Conservation (phyloP, 2,329 filamentous ascomycete genomes). For the Chlorencoelia australis region DNA sequence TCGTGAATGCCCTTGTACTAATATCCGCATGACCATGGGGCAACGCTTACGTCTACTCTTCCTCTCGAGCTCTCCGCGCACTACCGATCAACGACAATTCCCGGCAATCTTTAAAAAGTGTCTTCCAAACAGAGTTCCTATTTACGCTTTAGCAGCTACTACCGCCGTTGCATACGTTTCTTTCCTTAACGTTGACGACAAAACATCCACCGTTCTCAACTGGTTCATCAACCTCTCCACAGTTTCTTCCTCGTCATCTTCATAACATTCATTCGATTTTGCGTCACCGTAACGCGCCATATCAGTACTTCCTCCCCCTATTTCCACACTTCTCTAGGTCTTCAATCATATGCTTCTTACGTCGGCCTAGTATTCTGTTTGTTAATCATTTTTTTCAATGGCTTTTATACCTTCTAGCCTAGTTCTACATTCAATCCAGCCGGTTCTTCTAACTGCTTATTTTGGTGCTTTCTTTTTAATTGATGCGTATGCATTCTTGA, state of each 20-base stretch:
- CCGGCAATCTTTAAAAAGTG: constrained; percentile 53
- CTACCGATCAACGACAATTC: constrained; percentile 57
- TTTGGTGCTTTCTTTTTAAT: neutral
- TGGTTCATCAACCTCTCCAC: neutral
- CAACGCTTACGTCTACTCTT: constrained; percentile 52
- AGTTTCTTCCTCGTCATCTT: neutral
- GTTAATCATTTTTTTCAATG: neutral
- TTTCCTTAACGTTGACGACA: neutral
- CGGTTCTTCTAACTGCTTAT: neutral
- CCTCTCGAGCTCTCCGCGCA: constrained; percentile 58
- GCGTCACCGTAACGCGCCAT: neutral
- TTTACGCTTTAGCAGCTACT: constrained; percentile 52
- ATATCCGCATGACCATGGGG: constrained; percentile 54
- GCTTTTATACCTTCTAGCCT: neutral
- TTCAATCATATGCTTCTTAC: neutral
- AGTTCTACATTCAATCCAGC: neutral
- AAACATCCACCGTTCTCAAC: neutral
- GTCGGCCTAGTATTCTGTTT: neutral
- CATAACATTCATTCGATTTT: neutral
- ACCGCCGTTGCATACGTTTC: neutral
- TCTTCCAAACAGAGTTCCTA: constrained; percentile 44
- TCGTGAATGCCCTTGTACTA: constrained; percentile 59
- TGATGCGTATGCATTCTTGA: neutral
- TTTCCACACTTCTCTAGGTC: neutral
- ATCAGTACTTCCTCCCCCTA: neutral